Percentiles rank a stretch among this genome's conserved stretches.
Conservation (phyloP, 257 asterid species). For the Leonotis leonurus region DNA sequence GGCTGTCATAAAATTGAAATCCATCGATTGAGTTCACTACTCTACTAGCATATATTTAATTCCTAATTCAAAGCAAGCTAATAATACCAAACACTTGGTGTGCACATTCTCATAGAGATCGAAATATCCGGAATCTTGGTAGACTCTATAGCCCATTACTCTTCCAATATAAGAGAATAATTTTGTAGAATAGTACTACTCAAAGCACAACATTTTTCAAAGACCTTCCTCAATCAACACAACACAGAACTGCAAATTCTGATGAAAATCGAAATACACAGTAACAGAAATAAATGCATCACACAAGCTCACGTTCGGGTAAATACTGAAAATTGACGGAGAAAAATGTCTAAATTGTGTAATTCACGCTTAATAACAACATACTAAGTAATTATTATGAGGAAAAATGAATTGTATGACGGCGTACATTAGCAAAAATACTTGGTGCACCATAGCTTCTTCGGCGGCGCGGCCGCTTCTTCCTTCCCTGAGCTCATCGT, state of each 20-base stretch:
- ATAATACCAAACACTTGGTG: constrained; percentile 20
- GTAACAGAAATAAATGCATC: neutral
- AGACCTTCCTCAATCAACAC: neutral
- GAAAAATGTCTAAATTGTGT: neutral
- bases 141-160: neutral
- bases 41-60: neutral
- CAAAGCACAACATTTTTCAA: neutral
- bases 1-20: constrained; percentile 43
- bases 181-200: neutral
- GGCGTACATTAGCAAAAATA: constrained; percentile 78
- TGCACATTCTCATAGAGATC: neutral
- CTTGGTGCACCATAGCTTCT: constrained; percentile 49
- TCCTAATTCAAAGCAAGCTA: neutral
- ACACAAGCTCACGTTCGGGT: neutral
- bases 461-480: constrained; percentile 28
- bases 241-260: neutral
- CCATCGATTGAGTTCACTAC: constrained; percentile 3
- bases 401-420: neutral
- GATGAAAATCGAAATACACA: neutral
- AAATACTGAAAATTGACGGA: neutral
- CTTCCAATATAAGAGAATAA: neutral
- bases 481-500: constrained; percentile 35
- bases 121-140: neutral
- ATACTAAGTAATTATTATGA: neutral
- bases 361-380: neutral